Evolutionary conservation across 805 yeast species (phyloP).

Genomic region (Wickerhamiella brachini): DNA sequence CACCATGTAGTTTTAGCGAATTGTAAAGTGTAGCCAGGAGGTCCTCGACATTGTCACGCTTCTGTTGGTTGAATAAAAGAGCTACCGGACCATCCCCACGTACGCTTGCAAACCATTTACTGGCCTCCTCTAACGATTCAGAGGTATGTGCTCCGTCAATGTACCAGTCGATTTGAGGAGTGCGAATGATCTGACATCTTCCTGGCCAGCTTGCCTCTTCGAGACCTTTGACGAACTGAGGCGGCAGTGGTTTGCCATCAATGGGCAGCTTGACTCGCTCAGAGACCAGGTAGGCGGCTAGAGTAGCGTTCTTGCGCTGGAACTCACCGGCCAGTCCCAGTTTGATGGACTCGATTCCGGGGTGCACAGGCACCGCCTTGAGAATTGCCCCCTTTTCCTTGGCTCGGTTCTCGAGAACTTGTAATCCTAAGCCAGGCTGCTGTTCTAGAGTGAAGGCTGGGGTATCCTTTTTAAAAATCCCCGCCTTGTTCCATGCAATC

Average conservation of each 20-base stretch:
- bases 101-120: slow-evolving; percentile 52
- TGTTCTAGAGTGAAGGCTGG: slow-evolving; percentile 53
- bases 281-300: slow-evolving; percentile 61
- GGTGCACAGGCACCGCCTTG: slow-evolving; percentile 36
- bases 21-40: slow-evolving; percentile 34
- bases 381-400: slow-evolving; percentile 41
- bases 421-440: slow-evolving; percentile 37
- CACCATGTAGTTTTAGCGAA: slow-evolving; percentile 17
- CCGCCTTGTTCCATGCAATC: slow-evolving; percentile 94
- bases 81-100: slow-evolving; percentile 26
- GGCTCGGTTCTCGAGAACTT: slow-evolving; percentile 49
- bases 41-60: slow-evolving; percentile 60
- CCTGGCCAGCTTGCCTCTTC: slow-evolving; percentile 66
- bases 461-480: slow-evolving; percentile 61
- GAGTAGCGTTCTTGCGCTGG: slow-evolving; percentile 73
- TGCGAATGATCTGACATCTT: slow-evolving; percentile 61
- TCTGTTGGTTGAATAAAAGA: slow-evolving; percentile 85
- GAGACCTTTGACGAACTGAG: slow-evolving; percentile 12
- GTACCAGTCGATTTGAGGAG: slow-evolving; percentile 51
- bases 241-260: slow-evolving; percentile 14
- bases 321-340: slow-evolving; percentile 49
- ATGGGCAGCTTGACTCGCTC: slow-evolving; percentile 28
- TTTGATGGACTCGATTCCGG: slow-evolving; percentile 24
- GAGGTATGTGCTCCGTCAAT: slow-evolving; percentile 94
- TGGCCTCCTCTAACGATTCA: slow-evolving; percentile 75